Evolutionary conservation across 768 basidiomycete species (phyloP), one percentile per base, ranked within the genome.

Genomic region (Tylopilus plumbeoviolaceoides): DNA sequence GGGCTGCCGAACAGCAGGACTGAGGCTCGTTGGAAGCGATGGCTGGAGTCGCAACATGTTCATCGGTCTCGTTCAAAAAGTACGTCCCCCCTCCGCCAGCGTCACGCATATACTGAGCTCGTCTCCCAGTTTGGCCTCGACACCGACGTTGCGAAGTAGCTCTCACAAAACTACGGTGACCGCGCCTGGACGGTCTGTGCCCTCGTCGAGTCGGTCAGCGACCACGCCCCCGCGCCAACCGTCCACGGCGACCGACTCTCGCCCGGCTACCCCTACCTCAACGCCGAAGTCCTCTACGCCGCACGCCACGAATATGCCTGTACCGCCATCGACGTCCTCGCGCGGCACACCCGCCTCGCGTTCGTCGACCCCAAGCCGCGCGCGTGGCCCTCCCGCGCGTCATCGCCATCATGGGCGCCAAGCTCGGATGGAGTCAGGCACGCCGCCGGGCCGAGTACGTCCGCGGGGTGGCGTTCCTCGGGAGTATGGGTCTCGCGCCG

Each of bases 1-100:
- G 25, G 80, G 77, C 9, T 94, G 92, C 64, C 79, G 88, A 43
- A 98, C 95, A 30, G 85, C 88, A 42, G 76, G 77, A 44, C 67
- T 97, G 63, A 83, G 88, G 69, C 78, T 98, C 35, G 81, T 98
- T 21, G 95, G 95, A 17, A 92, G 88, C 57, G 90, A 98, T 54
- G 91, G 86, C 10, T 99, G 95, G 95, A 89, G 81, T 68, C 77
- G 86, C 61, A 94, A 92, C 68, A 97, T 98, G 94, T 98, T 94
- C 68, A 95, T 98, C 69, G 87, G 91, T 50, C 77, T 99, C 53
- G 87, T 95, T 61, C 95, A 99, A 70, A 80, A 89, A 58, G 91
- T 91, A 49, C 46, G 83, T 55, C 15, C 11, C 20, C 4, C 31
- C n/a, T n/a, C 20, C n/a, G n/a, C 6, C 4, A 11, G 7, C n/a